Evolutionary conservation across 2,329 filamentous ascomycete genomes (phyloP), one percentile per base, ranked within the genome.

Genomic region (Stachybotrys echinatus): DNA sequence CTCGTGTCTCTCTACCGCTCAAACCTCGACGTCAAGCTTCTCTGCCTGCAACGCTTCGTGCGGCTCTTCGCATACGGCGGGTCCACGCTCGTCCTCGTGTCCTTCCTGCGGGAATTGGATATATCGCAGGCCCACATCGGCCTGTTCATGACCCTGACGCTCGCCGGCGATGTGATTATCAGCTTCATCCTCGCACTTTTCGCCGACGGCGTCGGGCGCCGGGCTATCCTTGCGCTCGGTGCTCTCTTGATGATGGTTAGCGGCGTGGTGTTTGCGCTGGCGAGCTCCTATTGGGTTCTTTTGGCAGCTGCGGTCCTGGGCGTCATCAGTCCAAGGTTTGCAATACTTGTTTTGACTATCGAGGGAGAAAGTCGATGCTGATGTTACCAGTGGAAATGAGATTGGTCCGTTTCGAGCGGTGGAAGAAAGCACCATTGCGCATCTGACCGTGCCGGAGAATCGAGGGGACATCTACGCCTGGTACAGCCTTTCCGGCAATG

Each of bases 141-240:
- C 3, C 65, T 84, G 1, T 86, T 86, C 66, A 85, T 86, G 82
- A 84, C 81, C 0, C 61, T 85, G 54, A 87, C 83, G 0, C 65
- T 86, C 17, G 67, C 73, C 14, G 83, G 83, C 22, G 83, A 86
- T 61, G 74, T 79, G 4, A 59, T 71, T 40, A 77, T 85, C 53
- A 84, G 81, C 58, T 76, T 84, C 50, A 37, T 80, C 20, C 70
- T 86, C 44, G 83, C 82, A 0, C 58, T 81, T 6, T 70, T 83
- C 52, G 80, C 83, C 22, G 83, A 86, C 64, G 68, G 67, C 0
- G 58, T 83, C 47, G 83, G 83, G 4, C 72, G 82, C 22, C 72
- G 74, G 47, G 68, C 66, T 6, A 73, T 81, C n/a, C 68, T 86
- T 4, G 69, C 74, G 0, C 55, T 75, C 4, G 83, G 82, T 1